A percentile compares a stretch with the other conserved stretches of the same genome.
Evolutionary conservation across 495 filamentous ascomycete species (phyloP).

Genomic region (Viridothelium virens): DNA sequence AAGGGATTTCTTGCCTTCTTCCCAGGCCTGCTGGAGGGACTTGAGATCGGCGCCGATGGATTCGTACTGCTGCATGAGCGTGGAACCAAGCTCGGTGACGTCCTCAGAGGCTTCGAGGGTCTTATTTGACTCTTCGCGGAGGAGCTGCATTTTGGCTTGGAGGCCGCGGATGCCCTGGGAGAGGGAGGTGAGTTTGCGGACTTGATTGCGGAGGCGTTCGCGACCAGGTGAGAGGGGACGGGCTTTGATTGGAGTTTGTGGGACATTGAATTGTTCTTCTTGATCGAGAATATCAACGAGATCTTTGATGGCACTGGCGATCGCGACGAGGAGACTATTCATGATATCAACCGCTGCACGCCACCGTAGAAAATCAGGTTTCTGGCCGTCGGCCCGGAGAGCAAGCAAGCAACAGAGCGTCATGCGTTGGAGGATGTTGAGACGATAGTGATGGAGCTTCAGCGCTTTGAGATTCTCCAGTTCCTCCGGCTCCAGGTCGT

Average conservation of each 20-base stretch:
- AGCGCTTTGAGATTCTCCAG: slow-evolving; percentile 70
- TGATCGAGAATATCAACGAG: slow-evolving; percentile 68
- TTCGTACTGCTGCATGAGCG: slow-evolving; percentile 82
- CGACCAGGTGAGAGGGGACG: slow-evolving; percentile 49
- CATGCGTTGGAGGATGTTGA: slow-evolving; percentile 72
- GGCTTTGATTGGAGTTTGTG: slow-evolving; percentile 54
- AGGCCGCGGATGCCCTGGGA: slow-evolving; percentile 86
- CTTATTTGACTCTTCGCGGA: slow-evolving; percentile 81
- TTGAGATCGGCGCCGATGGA: slow-evolving; percentile 84
- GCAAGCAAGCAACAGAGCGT: slow-evolving; percentile 81
- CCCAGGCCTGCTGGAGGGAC: slow-evolving; percentile 82
- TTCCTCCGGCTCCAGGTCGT: slow-evolving; percentile 59
- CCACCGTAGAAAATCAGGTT: slow-evolving; percentile 73
- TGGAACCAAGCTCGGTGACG: slow-evolving; percentile 61
- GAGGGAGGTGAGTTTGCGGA: slow-evolving; percentile 75
- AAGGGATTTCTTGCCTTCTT: slow-evolving; percentile 69
- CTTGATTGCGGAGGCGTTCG: slow-evolving; percentile 74
- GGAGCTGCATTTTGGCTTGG: slow-evolving; percentile 88
- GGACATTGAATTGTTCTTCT: slow-evolving; percentile 59
- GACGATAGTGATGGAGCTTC: slow-evolving; percentile 67
- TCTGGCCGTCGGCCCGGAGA: slow-evolving; percentile 75
- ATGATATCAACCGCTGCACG: slow-evolving; percentile 70
- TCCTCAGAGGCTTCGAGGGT: slow-evolving; percentile 67
- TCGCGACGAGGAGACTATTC: slow-evolving; percentile 50
- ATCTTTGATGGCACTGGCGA: slow-evolving; percentile 44